Evolutionary conservation across 768 basidiomycete genomes (phyloP), one percentile per base, ranked within the genome.

Genomic region (Tylopilus cervinicoccineus): DNA sequence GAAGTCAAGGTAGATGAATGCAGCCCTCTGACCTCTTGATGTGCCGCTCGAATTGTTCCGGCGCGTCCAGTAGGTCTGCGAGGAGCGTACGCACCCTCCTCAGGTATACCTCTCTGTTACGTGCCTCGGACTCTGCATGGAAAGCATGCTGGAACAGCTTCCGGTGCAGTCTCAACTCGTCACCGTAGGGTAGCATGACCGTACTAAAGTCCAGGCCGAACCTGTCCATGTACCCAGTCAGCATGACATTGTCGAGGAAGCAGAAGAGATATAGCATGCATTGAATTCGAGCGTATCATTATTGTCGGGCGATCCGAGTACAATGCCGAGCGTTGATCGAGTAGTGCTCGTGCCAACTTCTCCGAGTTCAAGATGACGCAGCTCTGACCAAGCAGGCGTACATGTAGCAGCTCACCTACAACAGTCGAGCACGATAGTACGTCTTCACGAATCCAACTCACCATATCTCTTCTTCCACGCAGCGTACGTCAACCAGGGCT

Each of bases 401-500:
- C 43, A 22, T 62, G 53, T 11, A 63, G 7, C 12, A 63, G 17
- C 40, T 62, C 60, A 10, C 61, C 62, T 62, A 20, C 7, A 4
- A 20, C 13, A 13, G 6, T 23, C 56, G 22, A 56, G 37, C 8
- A 50, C 19, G 31, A 24, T 22, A 20, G 11, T 6, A 37, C 26
- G 33, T 4, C 3, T 24, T 16, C 31, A 33, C 4, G 7, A 4
- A 29, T 12, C 11, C n/a, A n/a, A 34, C 53, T 31, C 29, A 58
- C 68, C 70, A 44, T 70, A 70, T 45, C 44, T 53, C 48, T 60
- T 55, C 51, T 55, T 59, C 70, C 70, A 70, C n/a, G 58, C 47
- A 12, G 69, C 56, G 46, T 68, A 70, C 17, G 66, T 61, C 23
- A 70, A 36, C 68, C 68, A 71, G 5, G 69, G 64, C n/a, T 59